phyloP scores from a whole-genome alignment of 345 rosid genomes.

The Gossypium turneri region DNA sequence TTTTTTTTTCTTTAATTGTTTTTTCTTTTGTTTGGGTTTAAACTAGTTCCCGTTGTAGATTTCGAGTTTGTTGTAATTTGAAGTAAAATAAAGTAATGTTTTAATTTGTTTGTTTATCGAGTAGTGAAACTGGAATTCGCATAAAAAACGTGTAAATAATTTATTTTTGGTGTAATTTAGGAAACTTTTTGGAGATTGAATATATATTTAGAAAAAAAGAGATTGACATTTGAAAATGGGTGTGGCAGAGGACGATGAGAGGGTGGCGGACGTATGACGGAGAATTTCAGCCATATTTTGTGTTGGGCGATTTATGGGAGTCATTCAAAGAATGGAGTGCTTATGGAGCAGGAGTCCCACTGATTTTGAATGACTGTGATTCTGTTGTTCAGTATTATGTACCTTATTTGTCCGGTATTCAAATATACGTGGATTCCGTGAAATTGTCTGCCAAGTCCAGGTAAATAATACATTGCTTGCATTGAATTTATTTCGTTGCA shows the following conservation, averaged over 20 bases:
- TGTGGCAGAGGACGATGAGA: conserved; percentile 35
- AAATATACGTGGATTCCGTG: conserved; percentile 43
- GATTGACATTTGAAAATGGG: background rate
- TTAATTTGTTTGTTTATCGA: background rate
- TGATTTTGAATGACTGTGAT: conserved; percentile 46
- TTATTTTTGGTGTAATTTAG: background rate
- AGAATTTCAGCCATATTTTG: conserved; percentile 44
- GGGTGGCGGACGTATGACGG: conserved; percentile 35
- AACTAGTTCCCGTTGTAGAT: no score
- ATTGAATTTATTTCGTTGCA: background rate
- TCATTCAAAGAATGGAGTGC: conserved; percentile 83
- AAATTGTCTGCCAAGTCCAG: conserved; percentile 41
- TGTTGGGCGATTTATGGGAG: conserved; percentile 78
- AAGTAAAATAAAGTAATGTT: background rate
- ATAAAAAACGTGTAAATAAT: background rate
- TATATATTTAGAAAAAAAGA: no score
- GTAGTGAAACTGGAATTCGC: background rate
- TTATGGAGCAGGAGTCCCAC: conserved; percentile 79
- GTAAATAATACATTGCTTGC: conserved; percentile 21
- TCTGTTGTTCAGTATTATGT: conserved; percentile 70
- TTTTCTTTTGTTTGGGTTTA: no score
- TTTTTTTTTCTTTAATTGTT: no score
- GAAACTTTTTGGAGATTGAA: background rate
- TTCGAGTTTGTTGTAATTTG: background rate
- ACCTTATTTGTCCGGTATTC: conserved; percentile 72